Conservation (phyloP, 345 rosid species). For the Syzygium grande region DNA sequence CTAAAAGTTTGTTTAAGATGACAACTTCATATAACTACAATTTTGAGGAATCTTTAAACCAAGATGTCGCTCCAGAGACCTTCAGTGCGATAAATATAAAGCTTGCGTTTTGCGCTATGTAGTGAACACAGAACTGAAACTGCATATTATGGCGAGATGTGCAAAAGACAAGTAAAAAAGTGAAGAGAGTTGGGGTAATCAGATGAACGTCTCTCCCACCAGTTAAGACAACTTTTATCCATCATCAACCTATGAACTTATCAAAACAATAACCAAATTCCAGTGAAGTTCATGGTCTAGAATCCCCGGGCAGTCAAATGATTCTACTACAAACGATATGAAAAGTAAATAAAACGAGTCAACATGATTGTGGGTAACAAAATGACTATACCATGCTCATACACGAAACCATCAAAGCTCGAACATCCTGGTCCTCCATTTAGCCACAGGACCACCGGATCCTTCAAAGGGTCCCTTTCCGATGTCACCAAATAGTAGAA, state of each 20-base stretch:
- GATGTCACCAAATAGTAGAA: conserved; percentile 83
- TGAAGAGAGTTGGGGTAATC: background rate
- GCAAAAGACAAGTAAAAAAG: background rate
- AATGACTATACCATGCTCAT: conserved; percentile 51
- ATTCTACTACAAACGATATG: background rate
- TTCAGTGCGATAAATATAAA: background rate
- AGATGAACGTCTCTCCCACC: background rate
- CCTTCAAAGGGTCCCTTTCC: conserved; percentile 52
- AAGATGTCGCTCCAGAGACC: background rate
- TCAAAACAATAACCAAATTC: background rate
- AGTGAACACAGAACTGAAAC: background rate
- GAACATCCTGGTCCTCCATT: conserved; percentile 99
- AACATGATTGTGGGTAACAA: background rate
- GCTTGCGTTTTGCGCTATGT: background rate
- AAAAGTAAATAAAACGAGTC: background rate
- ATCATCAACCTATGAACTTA: background rate
- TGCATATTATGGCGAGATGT: background rate
- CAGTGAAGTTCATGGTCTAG: background rate
- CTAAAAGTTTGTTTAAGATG: background rate
- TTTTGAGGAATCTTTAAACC: background rate
- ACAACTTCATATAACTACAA: background rate
- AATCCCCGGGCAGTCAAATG: background rate
- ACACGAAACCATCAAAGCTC: conserved; percentile 85
- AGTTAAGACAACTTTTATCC: background rate
- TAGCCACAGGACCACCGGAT: conserved; percentile 90